Conservation (phyloP, 2,329 filamentous ascomycete genomes). For the Simplicillium aogashimaense region DNA sequence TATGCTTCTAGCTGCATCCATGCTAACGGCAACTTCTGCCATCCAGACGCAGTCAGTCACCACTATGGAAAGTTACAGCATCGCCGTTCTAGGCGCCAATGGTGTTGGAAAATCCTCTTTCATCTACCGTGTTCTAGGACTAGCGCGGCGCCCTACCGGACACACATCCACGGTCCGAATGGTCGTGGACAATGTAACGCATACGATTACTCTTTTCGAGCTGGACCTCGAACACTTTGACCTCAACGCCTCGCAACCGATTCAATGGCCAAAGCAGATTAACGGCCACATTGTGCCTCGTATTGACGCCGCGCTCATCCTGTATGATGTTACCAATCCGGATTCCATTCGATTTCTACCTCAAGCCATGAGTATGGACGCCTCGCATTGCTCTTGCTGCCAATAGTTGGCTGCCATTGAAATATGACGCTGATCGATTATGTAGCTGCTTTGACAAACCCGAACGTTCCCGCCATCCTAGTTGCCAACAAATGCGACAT, state of each 20-base stretch:
- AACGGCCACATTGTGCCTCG: conserved; percentile 62
- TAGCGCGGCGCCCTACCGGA: conserved; percentile 40
- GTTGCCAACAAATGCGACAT: conserved; percentile 88
- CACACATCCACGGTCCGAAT: conserved; percentile 48
- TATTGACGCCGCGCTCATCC: conserved; percentile 72
- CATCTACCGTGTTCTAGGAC: conserved; percentile 51
- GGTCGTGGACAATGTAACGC: conserved; percentile 46
- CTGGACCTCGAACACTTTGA: conserved; percentile 57
- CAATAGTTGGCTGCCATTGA: conserved; percentile 5
- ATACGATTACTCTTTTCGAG: conserved; percentile 53
- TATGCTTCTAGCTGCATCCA: too few relatives aligned
- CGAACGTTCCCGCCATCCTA: conserved; percentile 65
- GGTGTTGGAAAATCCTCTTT: conserved; percentile 61
- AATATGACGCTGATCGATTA: background rate
- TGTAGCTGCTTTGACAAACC: conserved; percentile 63
- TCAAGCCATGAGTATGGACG: conserved; percentile 64
- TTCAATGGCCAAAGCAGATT: conserved; percentile 58
- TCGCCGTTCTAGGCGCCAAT: conserved; percentile 56
- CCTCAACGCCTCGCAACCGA: conserved; percentile 42
- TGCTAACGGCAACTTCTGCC: too few relatives aligned
- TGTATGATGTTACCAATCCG: conserved; percentile 80
- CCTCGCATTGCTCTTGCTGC: conserved; percentile 3
- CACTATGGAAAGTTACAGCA: conserved; percentile 51
- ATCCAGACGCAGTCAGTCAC: conserved; percentile 17
- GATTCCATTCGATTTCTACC: conserved; percentile 67